These are phyloP conservation scores for Spergularia azorica DNA, from an alignment of 179 eudicot species.

Conservation along the genomic window DNA sequence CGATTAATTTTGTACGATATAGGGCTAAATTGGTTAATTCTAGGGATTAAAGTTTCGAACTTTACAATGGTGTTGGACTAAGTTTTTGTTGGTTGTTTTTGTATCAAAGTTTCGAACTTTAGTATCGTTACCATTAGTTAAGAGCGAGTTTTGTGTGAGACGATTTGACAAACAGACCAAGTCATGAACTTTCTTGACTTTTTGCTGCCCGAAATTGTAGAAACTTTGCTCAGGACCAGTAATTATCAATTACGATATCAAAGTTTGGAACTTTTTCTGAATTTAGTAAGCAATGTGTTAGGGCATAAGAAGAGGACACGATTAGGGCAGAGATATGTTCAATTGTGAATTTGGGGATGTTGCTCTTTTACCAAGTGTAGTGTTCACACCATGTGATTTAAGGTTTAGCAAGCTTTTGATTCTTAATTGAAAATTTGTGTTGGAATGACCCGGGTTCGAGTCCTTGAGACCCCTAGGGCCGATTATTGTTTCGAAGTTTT, in stretches of 20 bases:
- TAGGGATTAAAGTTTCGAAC: background rate
- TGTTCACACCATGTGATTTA: too few relatives aligned
- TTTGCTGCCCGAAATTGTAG: background rate
- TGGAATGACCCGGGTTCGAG: too few relatives aligned
- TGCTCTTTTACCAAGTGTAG: background rate
- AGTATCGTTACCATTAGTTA: too few relatives aligned
- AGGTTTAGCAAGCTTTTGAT: too few relatives aligned
- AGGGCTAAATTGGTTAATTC: background rate
- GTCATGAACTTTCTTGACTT: background rate
- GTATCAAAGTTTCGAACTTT: too few relatives aligned
- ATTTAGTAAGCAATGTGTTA: background rate
- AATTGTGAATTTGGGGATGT: background rate
- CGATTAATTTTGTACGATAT: background rate
- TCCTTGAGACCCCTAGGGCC: too few relatives aligned
- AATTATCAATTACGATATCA: background rate
- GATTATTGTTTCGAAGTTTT: too few relatives aligned
- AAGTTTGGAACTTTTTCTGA: slow-evolving; percentile 4
- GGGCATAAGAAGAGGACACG: too few relatives aligned
- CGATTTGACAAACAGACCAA: background rate
- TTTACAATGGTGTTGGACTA: too few relatives aligned
- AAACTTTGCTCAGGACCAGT: background rate
- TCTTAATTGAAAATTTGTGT: too few relatives aligned
- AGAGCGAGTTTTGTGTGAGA: background rate
- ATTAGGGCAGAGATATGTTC: background rate
- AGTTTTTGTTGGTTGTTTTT: background rate